Conservation (phyloP, 78 protist genomes). For the Corallochytrium limacisporum region DNA sequence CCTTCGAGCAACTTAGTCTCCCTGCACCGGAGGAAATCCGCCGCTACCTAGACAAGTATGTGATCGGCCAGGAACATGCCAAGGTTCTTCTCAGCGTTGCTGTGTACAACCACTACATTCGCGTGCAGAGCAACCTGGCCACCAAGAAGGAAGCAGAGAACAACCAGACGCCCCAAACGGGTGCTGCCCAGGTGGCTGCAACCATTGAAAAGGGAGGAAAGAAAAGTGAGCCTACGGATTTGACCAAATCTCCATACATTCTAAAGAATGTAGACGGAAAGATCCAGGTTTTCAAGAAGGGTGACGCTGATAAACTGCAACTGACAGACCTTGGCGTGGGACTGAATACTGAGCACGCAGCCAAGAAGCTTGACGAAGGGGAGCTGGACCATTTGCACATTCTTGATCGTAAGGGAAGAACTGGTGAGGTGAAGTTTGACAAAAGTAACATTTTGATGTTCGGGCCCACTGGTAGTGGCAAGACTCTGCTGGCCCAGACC, state of each 20-base stretch:
- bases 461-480: constrained; percentile 48
- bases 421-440: constrained; percentile 15
- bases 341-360: too few relatives aligned
- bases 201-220: too few relatives aligned
- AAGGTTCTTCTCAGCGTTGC: constrained; percentile 18
- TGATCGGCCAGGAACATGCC: constrained; percentile 17
- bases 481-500: constrained; percentile 35
- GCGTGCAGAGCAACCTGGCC: constrained; percentile 7
- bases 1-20: too few relatives aligned
- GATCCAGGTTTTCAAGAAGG: too few relatives aligned
- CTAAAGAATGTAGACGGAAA: too few relatives aligned
- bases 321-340: too few relatives aligned
- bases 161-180: background rate
- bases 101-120: constrained; percentile 35
- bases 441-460: constrained; percentile 29
- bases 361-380: too few relatives aligned
- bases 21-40: too few relatives aligned
- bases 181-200: too few relatives aligned
- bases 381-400: too few relatives aligned
- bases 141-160: background rate
- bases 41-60: constrained; percentile 2
- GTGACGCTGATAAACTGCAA: too few relatives aligned
- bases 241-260: background rate
- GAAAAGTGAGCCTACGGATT: background rate
- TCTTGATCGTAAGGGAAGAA: too few relatives aligned